phyloP scores from a whole-genome alignment of 2,329 filamentous ascomycete species.

The Leptographium flavum region DNA sequence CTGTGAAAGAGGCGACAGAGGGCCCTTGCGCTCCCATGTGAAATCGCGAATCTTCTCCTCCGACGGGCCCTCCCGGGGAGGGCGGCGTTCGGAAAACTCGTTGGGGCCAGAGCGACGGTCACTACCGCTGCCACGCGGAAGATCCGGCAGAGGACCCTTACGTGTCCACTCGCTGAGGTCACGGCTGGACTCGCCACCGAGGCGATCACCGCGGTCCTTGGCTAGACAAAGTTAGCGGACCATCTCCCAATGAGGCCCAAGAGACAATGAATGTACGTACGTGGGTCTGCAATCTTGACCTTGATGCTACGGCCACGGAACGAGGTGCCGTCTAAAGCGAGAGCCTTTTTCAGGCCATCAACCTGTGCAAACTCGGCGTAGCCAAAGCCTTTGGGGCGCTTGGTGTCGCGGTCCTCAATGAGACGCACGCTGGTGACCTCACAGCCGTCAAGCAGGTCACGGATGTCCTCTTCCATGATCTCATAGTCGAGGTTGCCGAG shows the following conservation, averaged over 20 bases:
- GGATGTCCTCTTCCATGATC: conserved; percentile 68
- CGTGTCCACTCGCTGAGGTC: conserved; percentile 86
- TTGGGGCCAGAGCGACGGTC: conserved; percentile 31
- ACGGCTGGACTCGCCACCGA: conserved; percentile 52
- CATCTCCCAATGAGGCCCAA: neutral
- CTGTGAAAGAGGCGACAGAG: conserved; percentile 57
- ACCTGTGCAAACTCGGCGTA: conserved; percentile 87
- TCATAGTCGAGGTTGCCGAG: conserved; percentile 96
- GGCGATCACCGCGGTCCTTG: conserved; percentile 63
- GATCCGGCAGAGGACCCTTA: conserved; percentile 53
- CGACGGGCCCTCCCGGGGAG: conserved; percentile 51
- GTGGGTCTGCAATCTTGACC: conserved; percentile 92
- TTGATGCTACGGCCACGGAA: conserved; percentile 84
- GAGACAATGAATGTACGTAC: conserved; percentile 44
- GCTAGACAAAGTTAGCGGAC: conserved; percentile 32
- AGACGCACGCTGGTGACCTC: conserved; percentile 84
- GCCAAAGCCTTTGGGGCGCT: conserved; percentile 92
- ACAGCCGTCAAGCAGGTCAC: conserved; percentile 73
- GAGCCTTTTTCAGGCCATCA: conserved; percentile 82
- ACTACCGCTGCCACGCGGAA: conserved; percentile 22
- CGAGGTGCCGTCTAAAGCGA: conserved; percentile 64
- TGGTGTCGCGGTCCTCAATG: conserved; percentile 88
- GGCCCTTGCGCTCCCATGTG: conserved; percentile 88
- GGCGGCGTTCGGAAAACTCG: conserved; percentile 50
- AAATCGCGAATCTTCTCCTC: conserved; percentile 71